Conservation (phyloP, 73 alveolate genomes). For the Symbiodinium natans region DNA sequence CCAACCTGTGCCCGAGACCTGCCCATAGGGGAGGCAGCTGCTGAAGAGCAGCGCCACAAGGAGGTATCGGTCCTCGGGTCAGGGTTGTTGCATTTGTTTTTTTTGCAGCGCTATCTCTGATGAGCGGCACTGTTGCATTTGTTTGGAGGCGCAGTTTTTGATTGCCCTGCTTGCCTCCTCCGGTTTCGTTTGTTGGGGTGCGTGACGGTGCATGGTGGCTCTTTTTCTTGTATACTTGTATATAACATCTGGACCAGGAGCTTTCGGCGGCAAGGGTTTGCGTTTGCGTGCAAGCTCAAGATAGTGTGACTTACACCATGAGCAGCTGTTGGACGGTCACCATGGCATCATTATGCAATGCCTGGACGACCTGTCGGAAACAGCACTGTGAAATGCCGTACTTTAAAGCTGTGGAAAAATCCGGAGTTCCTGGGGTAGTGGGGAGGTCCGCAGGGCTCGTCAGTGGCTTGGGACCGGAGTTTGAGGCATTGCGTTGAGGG, state of each 20-base stretch:
- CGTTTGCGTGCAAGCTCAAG: too few relatives aligned
- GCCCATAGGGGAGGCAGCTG: constrained; percentile 63
- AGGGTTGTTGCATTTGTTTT: background rate
- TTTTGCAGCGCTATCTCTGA: background rate
- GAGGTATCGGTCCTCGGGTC: constrained; percentile 53
- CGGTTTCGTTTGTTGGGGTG: background rate
- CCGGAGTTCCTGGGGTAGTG: too few relatives aligned
- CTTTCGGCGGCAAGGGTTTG: too few relatives aligned
- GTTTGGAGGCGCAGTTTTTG: background rate
- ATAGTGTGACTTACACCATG: too few relatives aligned
- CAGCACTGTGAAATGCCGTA: too few relatives aligned
- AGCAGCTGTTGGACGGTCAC: too few relatives aligned
- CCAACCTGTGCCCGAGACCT: background rate
- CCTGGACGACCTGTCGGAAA: too few relatives aligned
- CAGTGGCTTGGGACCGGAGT: too few relatives aligned
- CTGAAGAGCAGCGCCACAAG: constrained; percentile 63
- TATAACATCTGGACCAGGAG: background rate
- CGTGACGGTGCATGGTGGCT: background rate
- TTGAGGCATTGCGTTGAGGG: too few relatives aligned
- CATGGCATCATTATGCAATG: too few relatives aligned
- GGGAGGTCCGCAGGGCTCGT: background rate
- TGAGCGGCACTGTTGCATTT: background rate
- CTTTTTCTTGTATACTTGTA: background rate
- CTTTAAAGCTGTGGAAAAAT: too few relatives aligned
- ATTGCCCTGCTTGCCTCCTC: background rate